Percentiles rank a stretch among this genome's conserved stretches.
phyloP scores from a whole-genome alignment of 2,329 filamentous ascomycete genomes.

The Bimuria novae-zelandiae region DNA sequence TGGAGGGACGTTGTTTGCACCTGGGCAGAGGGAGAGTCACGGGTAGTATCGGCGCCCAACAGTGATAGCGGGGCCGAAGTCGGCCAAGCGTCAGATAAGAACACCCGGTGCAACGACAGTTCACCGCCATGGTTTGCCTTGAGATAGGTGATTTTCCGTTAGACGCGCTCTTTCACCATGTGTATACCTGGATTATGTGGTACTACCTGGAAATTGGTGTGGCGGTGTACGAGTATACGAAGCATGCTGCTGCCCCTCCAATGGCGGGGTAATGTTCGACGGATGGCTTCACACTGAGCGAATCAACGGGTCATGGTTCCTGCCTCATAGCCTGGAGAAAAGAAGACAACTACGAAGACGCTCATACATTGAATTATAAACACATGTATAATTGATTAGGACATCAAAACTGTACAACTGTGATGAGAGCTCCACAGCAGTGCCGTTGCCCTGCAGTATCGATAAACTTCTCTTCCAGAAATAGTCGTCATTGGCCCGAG shows the following conservation, averaged over 20 bases:
- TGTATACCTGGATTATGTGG: no score
- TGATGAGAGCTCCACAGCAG: no score
- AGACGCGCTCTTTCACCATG: no score
- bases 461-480: background rate
- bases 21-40: constrained; percentile 8
- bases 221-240: no score
- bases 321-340: no score
- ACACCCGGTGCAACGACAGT: constrained; percentile 3
- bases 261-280: background rate
- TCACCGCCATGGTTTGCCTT: background rate
- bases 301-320: no score
- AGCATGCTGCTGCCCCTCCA: background rate
- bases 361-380: no score
- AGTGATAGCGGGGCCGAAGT: constrained; percentile 34
- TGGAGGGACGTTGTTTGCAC: background rate
- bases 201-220: no score
- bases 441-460: background rate
- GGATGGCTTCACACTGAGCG: background rate
- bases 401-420: no score
- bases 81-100: constrained; percentile 39
- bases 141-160: no score
- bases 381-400: no score
- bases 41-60: constrained; percentile 25
- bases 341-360: no score
- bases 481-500: constrained; percentile 38